Evolutionary conservation across 768 basidiomycete genomes (phyloP).

Genomic region (Termitomyces sp.): DNA sequence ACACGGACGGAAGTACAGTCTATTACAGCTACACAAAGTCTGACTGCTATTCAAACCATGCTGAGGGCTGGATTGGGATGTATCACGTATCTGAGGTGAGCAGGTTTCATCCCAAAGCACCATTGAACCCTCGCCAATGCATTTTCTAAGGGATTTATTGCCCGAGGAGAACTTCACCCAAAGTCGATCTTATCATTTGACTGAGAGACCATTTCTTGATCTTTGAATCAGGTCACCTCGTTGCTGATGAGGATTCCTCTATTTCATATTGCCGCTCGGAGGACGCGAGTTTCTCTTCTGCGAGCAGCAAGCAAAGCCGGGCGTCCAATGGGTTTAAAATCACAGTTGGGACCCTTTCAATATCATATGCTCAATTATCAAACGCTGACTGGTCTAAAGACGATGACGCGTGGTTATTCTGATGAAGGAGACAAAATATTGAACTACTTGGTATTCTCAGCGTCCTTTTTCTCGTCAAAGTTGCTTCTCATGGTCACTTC

Average conservation of each 20-base stretch:
- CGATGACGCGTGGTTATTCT: constrained; percentile 72
- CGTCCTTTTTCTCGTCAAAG: constrained; percentile 7
- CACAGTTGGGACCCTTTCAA: constrained; percentile 36
- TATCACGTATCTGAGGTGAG: constrained; percentile 71
- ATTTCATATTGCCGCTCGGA: constrained; percentile 24
- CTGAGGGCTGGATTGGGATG: constrained; percentile 71
- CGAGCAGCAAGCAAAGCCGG: constrained; percentile 31
- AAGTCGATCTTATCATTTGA: constrained; percentile 33
- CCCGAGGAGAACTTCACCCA: constrained; percentile 78
- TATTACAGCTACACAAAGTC: constrained; percentile 57
- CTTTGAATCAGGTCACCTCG: constrained; percentile 45
- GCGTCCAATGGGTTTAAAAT: constrained; percentile 67
- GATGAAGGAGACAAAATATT: constrained; percentile 80
- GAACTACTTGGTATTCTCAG: constrained; percentile 65
- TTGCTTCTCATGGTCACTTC: not conserved
- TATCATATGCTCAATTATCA: not conserved
- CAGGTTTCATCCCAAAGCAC: not conserved
- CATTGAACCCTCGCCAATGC: not conserved
- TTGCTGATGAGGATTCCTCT: constrained; percentile 41
- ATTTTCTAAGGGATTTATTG: constrained; percentile 54
- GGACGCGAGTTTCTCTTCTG: constrained; percentile 34
- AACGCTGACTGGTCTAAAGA: constrained; percentile 25
- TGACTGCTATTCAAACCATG: constrained; percentile 69
- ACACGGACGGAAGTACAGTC: constrained; percentile 35
- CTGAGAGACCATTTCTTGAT: not conserved